Conservation (phyloP, 2,329 filamentous ascomycete species). For the Colletotrichum cordylinicola region DNA sequence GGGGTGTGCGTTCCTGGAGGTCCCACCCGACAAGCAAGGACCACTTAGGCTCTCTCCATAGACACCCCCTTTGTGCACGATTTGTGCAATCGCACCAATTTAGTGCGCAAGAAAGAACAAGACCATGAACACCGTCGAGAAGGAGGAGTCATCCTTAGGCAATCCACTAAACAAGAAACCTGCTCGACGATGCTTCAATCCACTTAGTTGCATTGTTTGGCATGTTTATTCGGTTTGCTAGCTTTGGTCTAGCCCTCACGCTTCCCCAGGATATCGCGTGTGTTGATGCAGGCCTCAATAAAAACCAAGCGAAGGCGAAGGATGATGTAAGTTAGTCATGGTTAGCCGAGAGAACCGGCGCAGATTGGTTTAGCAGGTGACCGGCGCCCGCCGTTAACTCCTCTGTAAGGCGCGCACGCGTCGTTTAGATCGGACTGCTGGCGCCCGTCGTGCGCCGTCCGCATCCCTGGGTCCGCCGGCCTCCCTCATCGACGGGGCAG, state of each 20-base stretch:
- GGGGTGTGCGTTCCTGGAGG: background rate
- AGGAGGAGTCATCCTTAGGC: slow-evolving; percentile 2
- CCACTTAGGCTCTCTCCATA: background rate
- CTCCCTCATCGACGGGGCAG: background rate
- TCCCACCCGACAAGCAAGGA: background rate
- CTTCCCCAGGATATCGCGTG: background rate
- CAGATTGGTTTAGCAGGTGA: background rate
- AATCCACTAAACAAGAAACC: slow-evolving; percentile 20
- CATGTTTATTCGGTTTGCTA: background rate
- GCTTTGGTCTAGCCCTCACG: background rate
- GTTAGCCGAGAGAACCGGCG: background rate
- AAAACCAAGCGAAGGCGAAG: background rate
- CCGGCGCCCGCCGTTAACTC: background rate
- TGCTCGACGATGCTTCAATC: background rate
- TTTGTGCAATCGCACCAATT: background rate
- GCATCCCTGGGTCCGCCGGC: background rate
- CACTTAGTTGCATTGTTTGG: background rate
- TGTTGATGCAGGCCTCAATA: background rate
- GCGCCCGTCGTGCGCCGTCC: background rate
- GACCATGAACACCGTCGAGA: background rate
- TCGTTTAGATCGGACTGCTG: background rate
- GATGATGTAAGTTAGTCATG: background rate
- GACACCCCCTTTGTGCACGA: slow-evolving; percentile 1
- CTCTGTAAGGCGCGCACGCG: background rate
- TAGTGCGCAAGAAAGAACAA: background rate